Conservation (phyloP, 768 basidiomycete genomes). For the Ephemerocybe angulata region DNA sequence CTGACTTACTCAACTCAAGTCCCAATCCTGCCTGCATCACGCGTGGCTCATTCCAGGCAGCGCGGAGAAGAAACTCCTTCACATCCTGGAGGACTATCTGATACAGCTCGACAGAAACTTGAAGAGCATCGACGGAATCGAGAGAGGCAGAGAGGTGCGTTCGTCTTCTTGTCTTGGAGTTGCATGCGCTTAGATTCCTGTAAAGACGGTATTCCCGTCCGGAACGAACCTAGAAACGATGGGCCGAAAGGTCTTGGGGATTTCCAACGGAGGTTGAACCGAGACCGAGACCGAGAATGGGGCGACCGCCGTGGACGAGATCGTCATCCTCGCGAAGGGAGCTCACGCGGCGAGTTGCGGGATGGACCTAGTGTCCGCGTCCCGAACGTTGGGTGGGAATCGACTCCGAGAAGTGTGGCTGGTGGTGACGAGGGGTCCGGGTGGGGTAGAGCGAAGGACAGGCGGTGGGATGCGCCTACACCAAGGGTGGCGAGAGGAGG, state of each 20-base stretch:
- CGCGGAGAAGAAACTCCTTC: constrained; percentile 91
- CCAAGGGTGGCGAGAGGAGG: constrained; percentile 63
- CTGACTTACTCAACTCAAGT: constrained; percentile 50
- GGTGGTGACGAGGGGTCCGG: constrained; percentile 52
- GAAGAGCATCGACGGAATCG: constrained; percentile 73
- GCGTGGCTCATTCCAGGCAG: constrained; percentile 58
- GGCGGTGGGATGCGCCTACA: constrained; percentile 81
- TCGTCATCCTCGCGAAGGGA: constrained; percentile 34
- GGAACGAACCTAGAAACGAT: constrained; percentile 51
- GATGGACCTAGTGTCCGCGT: constrained; percentile 84
- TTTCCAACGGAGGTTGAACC: constrained; percentile 89
- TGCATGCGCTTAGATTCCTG: constrained; percentile 2
- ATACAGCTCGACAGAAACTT: constrained; percentile 61
- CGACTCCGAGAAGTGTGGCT: constrained; percentile 67
- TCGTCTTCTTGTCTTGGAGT: neutral
- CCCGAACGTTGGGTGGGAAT: constrained; percentile 92
- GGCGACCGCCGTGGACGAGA: constrained; percentile 53
- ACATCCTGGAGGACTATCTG: constrained; percentile 85
- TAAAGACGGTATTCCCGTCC: constrained; percentile 69
- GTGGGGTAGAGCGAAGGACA: constrained; percentile 57
- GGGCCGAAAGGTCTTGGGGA: constrained; percentile 82
- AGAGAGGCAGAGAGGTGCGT: constrained; percentile 65
- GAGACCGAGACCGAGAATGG: constrained; percentile 55
- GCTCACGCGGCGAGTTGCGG: too few relatives aligned
- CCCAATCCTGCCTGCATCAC: constrained; percentile 63